phyloP scores from a whole-genome alignment of 2,329 filamentous ascomycete species.

The Ilyonectria destructans region DNA sequence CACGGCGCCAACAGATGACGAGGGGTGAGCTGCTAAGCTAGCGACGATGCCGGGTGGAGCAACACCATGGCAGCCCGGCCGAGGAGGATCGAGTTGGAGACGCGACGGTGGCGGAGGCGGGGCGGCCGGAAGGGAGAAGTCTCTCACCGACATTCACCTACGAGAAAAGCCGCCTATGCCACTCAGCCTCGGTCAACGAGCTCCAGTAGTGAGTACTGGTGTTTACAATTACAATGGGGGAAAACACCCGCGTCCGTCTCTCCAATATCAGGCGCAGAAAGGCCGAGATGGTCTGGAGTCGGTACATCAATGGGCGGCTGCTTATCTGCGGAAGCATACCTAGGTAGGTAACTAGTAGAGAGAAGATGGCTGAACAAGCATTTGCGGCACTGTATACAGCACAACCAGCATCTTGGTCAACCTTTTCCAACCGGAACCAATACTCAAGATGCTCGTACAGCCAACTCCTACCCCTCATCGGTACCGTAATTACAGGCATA shows the following conservation, averaged over 20 bases:
- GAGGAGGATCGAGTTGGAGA: constrained; percentile 16
- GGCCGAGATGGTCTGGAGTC: not conserved
- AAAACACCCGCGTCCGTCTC: not conserved
- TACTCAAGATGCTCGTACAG: constrained; percentile 1
- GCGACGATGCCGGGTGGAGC: constrained; percentile 21
- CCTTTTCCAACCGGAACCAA: not conserved
- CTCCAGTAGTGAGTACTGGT: not conserved
- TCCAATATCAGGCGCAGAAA: not conserved
- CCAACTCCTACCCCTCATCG: constrained; percentile 3
- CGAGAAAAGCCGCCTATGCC: not conserved
- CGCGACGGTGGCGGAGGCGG: constrained; percentile 25
- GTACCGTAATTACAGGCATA: not conserved
- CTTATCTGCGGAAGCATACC: constrained; percentile 4
- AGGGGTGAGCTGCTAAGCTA: constrained; percentile 8
- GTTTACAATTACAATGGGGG: not conserved
- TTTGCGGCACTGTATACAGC: not conserved
- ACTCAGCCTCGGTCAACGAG: not conserved
- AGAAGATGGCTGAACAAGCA: not conserved
- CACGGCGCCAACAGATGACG: constrained; percentile 20
- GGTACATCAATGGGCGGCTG: not conserved
- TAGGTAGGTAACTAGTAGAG: not conserved
- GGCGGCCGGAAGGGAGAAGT: constrained; percentile 22
- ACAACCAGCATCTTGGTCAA: not conserved
- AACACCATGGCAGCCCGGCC: constrained; percentile 20
- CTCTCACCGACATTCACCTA: constrained; percentile 36